phyloP scores from a whole-genome alignment of 768 basidiomycete species.

The Rhodosporidiobolus sp. region DNA sequence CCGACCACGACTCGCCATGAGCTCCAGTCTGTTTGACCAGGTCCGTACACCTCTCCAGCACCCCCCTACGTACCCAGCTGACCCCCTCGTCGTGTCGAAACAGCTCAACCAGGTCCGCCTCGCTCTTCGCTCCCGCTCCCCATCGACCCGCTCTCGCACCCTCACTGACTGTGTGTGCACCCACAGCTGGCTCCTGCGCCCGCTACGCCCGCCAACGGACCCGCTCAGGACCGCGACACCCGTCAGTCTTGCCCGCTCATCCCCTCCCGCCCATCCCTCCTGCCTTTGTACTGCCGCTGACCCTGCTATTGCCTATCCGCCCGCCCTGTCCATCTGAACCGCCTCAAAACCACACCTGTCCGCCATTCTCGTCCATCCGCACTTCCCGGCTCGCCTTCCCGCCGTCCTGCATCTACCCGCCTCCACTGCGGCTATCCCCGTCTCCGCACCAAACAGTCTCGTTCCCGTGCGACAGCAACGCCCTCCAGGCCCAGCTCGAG shows the following conservation, averaged over 20 bases:
- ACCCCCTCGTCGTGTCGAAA: neutral
- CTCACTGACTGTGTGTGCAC: neutral
- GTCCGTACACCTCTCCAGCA: neutral
- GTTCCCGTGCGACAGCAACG: conserved; percentile 33
- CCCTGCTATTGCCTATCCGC: too few relatives aligned
- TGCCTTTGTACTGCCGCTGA: too few relatives aligned
- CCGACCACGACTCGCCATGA: neutral
- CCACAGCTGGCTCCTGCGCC: conserved; percentile 23
- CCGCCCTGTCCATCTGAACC: too few relatives aligned
- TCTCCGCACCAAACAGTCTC: conserved; percentile 14
- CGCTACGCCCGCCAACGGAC: conserved; percentile 29
- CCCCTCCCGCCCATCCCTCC: too few relatives aligned
- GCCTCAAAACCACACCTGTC: neutral
- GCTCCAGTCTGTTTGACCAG: conserved; percentile 23
- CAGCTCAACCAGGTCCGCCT: conserved; percentile 30
- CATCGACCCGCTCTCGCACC: too few relatives aligned
- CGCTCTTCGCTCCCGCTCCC: neutral
- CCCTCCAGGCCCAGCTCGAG: conserved; percentile 36
- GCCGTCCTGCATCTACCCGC: neutral
- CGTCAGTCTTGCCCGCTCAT: conserved; percentile 2
- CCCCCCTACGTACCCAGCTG: neutral
- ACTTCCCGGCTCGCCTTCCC: neutral
- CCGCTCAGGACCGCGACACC: conserved; percentile 16
- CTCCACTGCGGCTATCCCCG: too few relatives aligned
- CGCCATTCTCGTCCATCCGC: neutral